A percentile compares a stretch with the other conserved stretches of the same genome.
phyloP scores from a whole-genome alignment of 208 protist species.

The Phytomonas francai region DNA sequence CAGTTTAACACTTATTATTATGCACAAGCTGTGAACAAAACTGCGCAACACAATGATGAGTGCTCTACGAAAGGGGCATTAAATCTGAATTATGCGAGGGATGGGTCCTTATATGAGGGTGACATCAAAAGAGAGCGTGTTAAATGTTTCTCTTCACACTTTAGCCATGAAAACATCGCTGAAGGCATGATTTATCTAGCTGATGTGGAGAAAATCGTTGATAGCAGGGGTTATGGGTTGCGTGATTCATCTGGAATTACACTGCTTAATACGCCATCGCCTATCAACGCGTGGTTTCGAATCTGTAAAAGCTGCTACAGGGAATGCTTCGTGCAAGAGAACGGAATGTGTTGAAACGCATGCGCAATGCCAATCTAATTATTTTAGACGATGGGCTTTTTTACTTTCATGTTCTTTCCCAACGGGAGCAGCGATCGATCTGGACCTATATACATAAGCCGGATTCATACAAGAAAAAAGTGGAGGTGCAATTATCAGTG shows the following conservation, averaged over 20 bases:
- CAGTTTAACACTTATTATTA: too few species aligned
- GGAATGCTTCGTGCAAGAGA: conserved; percentile 45
- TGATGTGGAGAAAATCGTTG: conserved; percentile 1
- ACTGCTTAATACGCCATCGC: conserved; percentile 10
- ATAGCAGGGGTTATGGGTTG: too few species aligned
- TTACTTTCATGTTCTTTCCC: conserved; percentile 47
- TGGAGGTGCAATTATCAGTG: conserved; percentile 34
- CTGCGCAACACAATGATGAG: conserved; percentile 12
- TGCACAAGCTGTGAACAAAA: background rate
- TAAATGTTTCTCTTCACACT: too few species aligned
- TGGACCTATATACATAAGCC: conserved; percentile 33
- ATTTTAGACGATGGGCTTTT: conserved; percentile 52
- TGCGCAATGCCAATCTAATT: conserved; percentile 36
- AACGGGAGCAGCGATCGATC: conserved; percentile 32
- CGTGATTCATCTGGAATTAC: conserved; percentile 3
- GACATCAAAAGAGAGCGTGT: too few species aligned
- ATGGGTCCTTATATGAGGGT: too few species aligned
- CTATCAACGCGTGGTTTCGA: conserved; percentile 22
- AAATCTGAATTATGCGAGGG: too few species aligned
- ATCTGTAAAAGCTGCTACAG: conserved; percentile 53
- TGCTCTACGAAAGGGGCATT: too few species aligned
- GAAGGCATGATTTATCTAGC: too few species aligned
- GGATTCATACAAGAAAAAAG: conserved; percentile 34
- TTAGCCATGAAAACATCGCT: too few species aligned
- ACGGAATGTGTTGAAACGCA: conserved; percentile 21